phyloP scores from a whole-genome alignment of 2,329 filamentous ascomycete species.

The Nothomitra cinnamomea region DNA sequence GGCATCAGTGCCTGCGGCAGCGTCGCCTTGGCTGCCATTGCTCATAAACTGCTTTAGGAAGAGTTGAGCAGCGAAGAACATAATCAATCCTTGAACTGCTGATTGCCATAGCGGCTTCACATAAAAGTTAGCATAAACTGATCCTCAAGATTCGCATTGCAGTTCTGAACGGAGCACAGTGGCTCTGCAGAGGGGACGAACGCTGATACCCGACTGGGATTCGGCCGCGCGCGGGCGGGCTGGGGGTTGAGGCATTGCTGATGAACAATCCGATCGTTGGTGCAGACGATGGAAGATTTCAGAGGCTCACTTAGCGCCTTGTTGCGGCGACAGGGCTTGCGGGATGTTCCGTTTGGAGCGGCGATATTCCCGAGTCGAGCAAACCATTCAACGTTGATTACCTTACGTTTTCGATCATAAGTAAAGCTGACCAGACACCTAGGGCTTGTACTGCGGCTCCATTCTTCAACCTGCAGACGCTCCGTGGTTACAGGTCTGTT shows the following conservation, averaged over 20 bases:
- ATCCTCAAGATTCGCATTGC: not conserved
- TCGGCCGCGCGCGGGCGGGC: constrained; percentile 13
- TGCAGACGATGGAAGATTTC: not conserved
- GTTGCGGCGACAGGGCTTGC: too few relatives aligned
- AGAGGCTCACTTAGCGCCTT: not conserved
- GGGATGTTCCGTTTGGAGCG: too few relatives aligned
- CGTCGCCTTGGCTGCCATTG: constrained; percentile 12
- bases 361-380: too few relatives aligned
- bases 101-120: constrained; percentile 25
- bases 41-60: constrained; percentile 38
- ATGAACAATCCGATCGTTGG: not conserved
- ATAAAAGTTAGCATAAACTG: not conserved
- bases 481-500: too few relatives aligned
- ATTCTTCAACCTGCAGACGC: too few relatives aligned
- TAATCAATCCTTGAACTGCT: constrained; percentile 36
- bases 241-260: constrained; percentile 17
- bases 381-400: too few relatives aligned
- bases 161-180: not conserved
- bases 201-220: constrained; percentile 18
- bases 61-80: constrained; percentile 43
- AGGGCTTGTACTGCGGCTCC: too few relatives aligned
- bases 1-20: not conserved
- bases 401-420: too few relatives aligned
- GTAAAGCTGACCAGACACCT: too few relatives aligned
- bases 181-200: not conserved